Percentiles rank a stretch among this genome's conserved stretches.
Conservation (phyloP, 306 rosid species). For the Carpinus fangiana region DNA sequence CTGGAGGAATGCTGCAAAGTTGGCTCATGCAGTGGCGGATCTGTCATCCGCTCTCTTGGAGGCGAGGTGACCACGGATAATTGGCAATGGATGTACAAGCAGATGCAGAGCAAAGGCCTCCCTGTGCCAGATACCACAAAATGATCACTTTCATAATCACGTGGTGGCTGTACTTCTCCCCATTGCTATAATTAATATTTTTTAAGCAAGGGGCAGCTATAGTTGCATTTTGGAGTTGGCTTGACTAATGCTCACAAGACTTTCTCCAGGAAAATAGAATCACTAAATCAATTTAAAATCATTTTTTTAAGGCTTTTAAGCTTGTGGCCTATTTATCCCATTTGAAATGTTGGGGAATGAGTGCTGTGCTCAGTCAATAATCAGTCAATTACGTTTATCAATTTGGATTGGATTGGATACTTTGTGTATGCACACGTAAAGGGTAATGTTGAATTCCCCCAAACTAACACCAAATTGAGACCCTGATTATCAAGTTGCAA, state of each 20-base stretch:
- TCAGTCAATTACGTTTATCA: not conserved
- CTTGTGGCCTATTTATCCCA: not conserved
- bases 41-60: constrained; percentile 84
- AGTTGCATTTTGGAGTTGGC: constrained; percentile 15
- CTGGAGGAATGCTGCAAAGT: constrained; percentile 89
- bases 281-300: not conserved
- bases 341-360: not conserved
- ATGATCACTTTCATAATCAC: constrained; percentile 26
- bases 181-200: constrained; percentile 4
- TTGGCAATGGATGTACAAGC: constrained; percentile 95
- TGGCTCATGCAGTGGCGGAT: constrained; percentile 92
- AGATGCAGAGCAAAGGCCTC: constrained; percentile 72
- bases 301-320: not conserved
- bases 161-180: not conserved
- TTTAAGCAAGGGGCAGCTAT: constrained; percentile 19
- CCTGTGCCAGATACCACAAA: constrained; percentile 39
- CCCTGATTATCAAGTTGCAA: not conserved
- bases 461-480: not conserved
- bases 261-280: constrained; percentile 4
- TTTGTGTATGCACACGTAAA: not conserved
- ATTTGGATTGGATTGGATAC: not conserved
- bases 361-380: not conserved
- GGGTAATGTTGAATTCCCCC: not conserved
- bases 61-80: constrained; percentile 82
- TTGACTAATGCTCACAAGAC: not conserved